phyloP scores from a whole-genome alignment of 768 basidiomycete genomes.

The Royoungia palumana region DNA sequence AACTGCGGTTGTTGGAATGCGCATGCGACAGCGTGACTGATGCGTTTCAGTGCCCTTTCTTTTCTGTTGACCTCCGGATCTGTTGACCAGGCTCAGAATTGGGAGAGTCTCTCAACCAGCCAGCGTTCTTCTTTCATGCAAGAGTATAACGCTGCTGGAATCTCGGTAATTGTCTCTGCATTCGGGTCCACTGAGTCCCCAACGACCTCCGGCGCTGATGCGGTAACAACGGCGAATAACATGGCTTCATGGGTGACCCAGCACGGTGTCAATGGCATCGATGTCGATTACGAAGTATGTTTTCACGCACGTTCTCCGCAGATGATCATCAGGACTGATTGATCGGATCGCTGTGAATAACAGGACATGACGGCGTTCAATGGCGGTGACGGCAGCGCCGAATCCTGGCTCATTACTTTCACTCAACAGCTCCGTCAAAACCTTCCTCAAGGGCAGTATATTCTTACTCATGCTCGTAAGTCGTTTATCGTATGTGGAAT shows the following conservation, averaged over 20 bases:
- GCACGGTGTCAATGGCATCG: constrained; percentile 49
- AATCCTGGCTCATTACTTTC: constrained; percentile 33
- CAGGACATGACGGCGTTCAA: constrained; percentile 34
- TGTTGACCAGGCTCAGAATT: constrained; percentile 45
- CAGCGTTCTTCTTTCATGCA: constrained; percentile 42
- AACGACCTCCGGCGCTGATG: constrained; percentile 39
- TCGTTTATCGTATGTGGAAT: not conserved
- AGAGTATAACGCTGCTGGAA: constrained; percentile 53
- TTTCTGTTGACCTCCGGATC: constrained; percentile 43
- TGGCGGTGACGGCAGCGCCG: constrained; percentile 35
- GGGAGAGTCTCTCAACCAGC: constrained; percentile 37
- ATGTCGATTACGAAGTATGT: constrained; percentile 49
- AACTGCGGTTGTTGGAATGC: not conserved
- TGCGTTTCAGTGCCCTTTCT: constrained; percentile 33
- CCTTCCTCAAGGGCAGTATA: constrained; percentile 33
- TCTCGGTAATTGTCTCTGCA: constrained; percentile 54
- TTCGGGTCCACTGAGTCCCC: constrained; percentile 47
- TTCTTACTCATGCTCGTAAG: constrained; percentile 35
- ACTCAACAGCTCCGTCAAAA: constrained; percentile 29
- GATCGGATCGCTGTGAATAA: not conserved
- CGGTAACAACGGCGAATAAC: constrained; percentile 38
- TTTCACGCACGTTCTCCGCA: too few relatives aligned
- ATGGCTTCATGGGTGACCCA: constrained; percentile 46
- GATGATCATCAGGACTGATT: not conserved
- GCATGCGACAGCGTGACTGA: not conserved